A percentile compares a stretch with the other conserved stretches of the same genome.
Evolutionary conservation across 192 early-diverging fungal species (phyloP).

Genomic region (Borealophlyctis nickersoniae): DNA sequence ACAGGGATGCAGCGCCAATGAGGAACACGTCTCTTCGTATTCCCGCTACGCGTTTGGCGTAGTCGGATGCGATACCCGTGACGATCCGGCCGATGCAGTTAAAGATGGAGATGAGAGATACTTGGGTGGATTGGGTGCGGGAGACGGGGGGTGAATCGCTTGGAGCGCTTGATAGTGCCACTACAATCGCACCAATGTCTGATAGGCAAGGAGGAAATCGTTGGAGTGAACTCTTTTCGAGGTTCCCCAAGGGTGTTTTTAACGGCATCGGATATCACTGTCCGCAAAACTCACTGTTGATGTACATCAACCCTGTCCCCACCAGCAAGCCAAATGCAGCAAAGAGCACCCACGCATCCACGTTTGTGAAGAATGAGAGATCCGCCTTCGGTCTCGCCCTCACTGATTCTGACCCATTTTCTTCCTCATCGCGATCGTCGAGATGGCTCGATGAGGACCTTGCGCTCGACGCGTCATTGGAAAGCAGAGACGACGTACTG

Average conservation of each 20-base stretch:
- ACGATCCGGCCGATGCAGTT: constrained; percentile 39
- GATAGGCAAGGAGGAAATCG: too few species aligned
- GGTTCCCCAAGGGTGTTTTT: too few species aligned
- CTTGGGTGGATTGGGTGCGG: constrained; percentile 28
- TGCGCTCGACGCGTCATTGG: not conserved
- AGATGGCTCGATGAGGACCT: too few species aligned
- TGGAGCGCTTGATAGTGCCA: too few species aligned
- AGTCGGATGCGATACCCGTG: constrained; percentile 33
- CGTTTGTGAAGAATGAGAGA: constrained; percentile 10
- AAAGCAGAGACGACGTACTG: not conserved
- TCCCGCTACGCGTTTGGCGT: not conserved
- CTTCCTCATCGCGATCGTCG: too few species aligned
- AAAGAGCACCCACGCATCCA: constrained; percentile 40
- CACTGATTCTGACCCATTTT: not conserved
- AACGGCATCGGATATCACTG: too few species aligned
- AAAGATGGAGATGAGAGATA: constrained; percentile 33
- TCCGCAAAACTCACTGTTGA: constrained; percentile 30
- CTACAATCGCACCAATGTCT: constrained; percentile 39
- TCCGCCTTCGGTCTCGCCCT: not conserved
- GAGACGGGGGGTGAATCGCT: constrained; percentile 11
- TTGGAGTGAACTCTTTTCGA: too few species aligned
- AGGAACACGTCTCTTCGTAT: constrained; percentile 22
- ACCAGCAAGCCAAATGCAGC: constrained; percentile 24
- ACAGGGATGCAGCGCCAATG: constrained; percentile 6
- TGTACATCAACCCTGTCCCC: constrained; percentile 46